Evolutionary conservation across 495 filamentous ascomycete genomes (phyloP).

Genomic region (Lepidopterella palustris): DNA sequence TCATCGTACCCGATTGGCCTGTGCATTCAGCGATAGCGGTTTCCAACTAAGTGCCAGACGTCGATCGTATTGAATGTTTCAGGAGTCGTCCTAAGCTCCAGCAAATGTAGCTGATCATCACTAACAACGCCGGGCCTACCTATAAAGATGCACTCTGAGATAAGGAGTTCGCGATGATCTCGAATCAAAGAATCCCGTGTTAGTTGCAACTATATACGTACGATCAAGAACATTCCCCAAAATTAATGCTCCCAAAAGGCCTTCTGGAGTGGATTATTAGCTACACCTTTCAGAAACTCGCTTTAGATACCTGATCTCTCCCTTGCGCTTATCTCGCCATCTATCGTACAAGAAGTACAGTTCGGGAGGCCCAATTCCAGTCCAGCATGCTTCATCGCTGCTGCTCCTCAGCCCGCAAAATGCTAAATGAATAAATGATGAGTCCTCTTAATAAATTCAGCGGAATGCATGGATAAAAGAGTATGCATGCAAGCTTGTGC

Average conservation of each 20-base stretch:
- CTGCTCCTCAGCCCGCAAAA: not conserved
- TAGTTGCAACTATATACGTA: not conserved
- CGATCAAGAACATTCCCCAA: not conserved
- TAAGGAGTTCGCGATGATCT: too few relatives aligned
- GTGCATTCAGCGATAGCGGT: too few relatives aligned
- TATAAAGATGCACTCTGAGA: too few relatives aligned
- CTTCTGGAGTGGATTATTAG: not conserved
- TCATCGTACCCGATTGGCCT: too few relatives aligned
- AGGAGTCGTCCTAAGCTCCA: too few relatives aligned
- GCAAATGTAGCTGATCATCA: too few relatives aligned
- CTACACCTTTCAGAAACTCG: not conserved
- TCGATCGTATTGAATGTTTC: too few relatives aligned
- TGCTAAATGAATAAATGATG: not conserved
- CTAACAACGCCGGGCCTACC: too few relatives aligned
- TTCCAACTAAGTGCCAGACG: too few relatives aligned
- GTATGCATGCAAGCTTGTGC: not conserved
- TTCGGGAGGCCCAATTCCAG: not conserved
- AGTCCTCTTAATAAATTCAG: not conserved
- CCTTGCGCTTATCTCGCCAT: not conserved
- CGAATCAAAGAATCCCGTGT: too few relatives aligned
- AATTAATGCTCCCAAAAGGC: not conserved
- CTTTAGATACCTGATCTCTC: not conserved
- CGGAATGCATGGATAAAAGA: not conserved
- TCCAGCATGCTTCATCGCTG: not conserved
- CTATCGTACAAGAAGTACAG: not conserved